A percentile compares a stretch with the other conserved stretches of the same genome.
phyloP scores from a whole-genome alignment of 352 stramenopile genomes.

The Pythium vanterpoolii region DNA sequence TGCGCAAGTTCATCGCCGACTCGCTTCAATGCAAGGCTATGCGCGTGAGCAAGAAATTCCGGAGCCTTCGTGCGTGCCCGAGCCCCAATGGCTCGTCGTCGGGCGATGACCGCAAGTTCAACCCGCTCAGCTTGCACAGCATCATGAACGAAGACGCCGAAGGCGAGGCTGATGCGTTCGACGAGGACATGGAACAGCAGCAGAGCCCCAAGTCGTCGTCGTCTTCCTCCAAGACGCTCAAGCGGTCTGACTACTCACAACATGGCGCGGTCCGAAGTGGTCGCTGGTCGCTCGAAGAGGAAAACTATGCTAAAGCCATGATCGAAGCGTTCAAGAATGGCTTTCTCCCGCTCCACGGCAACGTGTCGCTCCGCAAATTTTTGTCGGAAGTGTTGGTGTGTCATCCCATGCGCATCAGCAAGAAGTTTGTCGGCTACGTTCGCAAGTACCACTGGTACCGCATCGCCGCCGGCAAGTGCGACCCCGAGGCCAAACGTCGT shows the following conservation, averaged over 20 bases:
- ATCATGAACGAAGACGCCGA: conserved; percentile 70
- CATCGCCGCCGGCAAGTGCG: conserved; percentile 59
- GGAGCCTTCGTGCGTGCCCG: conserved; percentile 31
- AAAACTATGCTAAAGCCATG: conserved; percentile 81
- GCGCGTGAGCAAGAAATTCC: conserved; percentile 67
- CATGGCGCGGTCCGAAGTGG: conserved; percentile 68
- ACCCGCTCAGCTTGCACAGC: conserved; percentile 62
- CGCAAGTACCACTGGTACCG: conserved; percentile 88
- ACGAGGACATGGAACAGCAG: conserved; percentile 18
- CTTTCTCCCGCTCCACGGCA: conserved; percentile 71
- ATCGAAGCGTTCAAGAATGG: conserved; percentile 75
- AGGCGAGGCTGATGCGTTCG: conserved; percentile 8
- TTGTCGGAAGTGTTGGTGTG: conserved; percentile 85
- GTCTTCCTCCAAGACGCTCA: conserved; percentile 43
- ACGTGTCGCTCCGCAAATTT: conserved; percentile 83
- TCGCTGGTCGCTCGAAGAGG: conserved; percentile 67
- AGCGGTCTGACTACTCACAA: conserved; percentile 80
- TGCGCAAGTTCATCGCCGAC: conserved; percentile 56
- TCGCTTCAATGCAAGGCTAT: conserved; percentile 63
- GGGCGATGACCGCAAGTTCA: conserved; percentile 35
- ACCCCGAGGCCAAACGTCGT: conserved; percentile 41
- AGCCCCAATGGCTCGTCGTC: conserved; percentile 16
- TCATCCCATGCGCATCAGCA: conserved; percentile 89
- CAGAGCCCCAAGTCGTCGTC: conserved; percentile 31
- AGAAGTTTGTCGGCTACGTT: conserved; percentile 89